phyloP scores from a whole-genome alignment of 2,329 filamentous ascomycete genomes.

The Amauroascus verrucosus region DNA sequence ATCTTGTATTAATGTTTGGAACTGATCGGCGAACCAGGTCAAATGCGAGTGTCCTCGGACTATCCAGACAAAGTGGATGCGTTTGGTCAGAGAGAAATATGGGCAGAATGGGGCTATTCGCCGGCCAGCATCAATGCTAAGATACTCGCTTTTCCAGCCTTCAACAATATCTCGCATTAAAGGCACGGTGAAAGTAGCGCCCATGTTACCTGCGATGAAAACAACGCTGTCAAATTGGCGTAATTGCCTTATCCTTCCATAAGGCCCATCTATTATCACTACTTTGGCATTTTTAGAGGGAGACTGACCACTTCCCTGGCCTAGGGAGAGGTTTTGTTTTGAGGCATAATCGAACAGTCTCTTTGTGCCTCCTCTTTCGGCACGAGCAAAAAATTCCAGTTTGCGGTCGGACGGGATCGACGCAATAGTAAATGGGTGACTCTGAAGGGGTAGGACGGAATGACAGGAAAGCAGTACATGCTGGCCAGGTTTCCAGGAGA shows the following conservation, averaged over 20 bases:
- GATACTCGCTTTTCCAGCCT: conserved; percentile 33
- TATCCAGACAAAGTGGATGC: conserved; percentile 49
- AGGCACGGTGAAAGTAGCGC: conserved; percentile 49
- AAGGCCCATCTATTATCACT: conserved; percentile 46
- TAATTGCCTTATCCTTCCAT: conserved; percentile 43
- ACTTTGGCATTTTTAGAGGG: conserved; percentile 16
- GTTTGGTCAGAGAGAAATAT: conserved; percentile 30
- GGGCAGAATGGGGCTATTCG: background rate
- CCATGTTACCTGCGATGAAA: conserved; percentile 50
- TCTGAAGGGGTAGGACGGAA: conserved; percentile 47
- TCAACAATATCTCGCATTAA: conserved; percentile 47
- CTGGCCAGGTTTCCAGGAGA: conserved; percentile 53
- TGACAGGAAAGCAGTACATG: conserved; percentile 53
- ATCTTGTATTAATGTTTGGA: conserved; percentile 38
- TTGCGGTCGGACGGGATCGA: conserved; percentile 46
- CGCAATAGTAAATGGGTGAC: conserved; percentile 55
- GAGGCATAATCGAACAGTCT: conserved; percentile 44
- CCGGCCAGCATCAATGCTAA: background rate
- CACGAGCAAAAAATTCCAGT: conserved; percentile 48
- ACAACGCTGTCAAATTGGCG: conserved; percentile 53
- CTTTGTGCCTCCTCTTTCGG: conserved; percentile 44
- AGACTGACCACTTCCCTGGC: conserved; percentile 17
- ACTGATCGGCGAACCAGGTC: conserved; percentile 44
- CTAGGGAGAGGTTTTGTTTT: conserved; percentile 24
- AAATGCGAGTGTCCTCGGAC: conserved; percentile 46